Base-by-base conservation (phyloP, 768 basidiomycete species). In the Tephrocybe rancida region DNA sequence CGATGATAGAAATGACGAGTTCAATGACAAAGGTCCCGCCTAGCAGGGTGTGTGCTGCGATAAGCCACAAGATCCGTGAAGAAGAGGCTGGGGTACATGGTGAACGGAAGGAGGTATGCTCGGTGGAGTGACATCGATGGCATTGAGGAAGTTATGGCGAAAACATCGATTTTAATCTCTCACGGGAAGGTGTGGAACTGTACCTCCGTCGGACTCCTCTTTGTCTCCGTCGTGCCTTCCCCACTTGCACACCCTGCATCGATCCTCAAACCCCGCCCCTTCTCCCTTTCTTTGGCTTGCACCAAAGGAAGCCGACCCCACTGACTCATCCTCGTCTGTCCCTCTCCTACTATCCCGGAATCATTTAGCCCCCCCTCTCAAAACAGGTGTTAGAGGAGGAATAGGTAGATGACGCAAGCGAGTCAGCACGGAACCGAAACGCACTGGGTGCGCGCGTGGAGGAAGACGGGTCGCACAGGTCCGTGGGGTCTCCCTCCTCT, bases 381-480 rank as follows among this genome's bases (percentile, higher is more conserved):
- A 29, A 7, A 13, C 30, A 13, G n/a, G n/a, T n/a, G n/a, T n/a
- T n/a, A n/a, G n/a, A n/a, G n/a, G n/a, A n/a, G n/a, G n/a, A n/a
- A n/a, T 32, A 32, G 30, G 30, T 6, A 32, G n/a, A 29, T 32
- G 13, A 22, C 7, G 32, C 32, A n/a, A 10, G 7, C 9, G 27
- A 50, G 22, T 14, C 13, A 16, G 43, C 32, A 8, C 27, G 41
- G 10, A 22, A 30, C 50, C 50, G 32, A 41, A 5, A 41, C 19
- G n/a, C 4, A 9, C 39, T 18, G 4, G 9, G 18, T 4, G 39
- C n/a, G 16, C n/a, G 4, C 30, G 30, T 13, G 30, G 44, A 39
- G 13, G 55, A 50, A 11, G 52, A 57, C 35, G 56, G 56, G 18
- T 57, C 56, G 0, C 50, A 10, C 6, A 57, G 39, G 18, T 57